Conservation (phyloP, 257 asterid species). For the Solanum tarapatanum region DNA sequence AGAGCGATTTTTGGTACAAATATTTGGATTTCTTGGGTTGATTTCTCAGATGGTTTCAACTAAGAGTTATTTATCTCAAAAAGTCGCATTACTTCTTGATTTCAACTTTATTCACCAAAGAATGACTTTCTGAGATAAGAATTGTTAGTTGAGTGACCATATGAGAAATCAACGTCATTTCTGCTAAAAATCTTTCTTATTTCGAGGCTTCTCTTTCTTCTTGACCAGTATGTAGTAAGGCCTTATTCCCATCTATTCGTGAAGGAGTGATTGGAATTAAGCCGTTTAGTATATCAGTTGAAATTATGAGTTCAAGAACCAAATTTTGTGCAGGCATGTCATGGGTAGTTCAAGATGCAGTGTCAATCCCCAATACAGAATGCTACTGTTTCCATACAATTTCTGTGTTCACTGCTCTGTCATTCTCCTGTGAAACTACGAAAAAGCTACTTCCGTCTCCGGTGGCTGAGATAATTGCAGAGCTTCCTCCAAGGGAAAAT, state of each 20-base stretch:
- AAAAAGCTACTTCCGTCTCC: not conserved
- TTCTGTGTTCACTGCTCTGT: not conserved
- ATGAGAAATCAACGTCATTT: not conserved
- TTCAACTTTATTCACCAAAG: not conserved
- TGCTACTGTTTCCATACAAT: not conserved
- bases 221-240: not conserved
- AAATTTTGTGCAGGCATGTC: not conserved
- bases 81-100: not conserved
- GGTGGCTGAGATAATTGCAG: not conserved
- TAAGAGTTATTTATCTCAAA: not conserved
- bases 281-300: not conserved
- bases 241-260: not conserved
- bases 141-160: not conserved
- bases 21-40: not conserved
- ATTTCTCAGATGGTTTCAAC: not conserved
- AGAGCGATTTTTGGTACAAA: not conserved
- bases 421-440: not conserved
- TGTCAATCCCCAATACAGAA: not conserved
- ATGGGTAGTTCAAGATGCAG: not conserved
- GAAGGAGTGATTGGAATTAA: not conserved
- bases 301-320: not conserved
- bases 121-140: not conserved
- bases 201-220: not conserved
- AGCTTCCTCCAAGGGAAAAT: not conserved
- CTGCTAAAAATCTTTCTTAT: not conserved